A percentile compares a stretch with the other conserved stretches of the same genome.
Evolutionary conservation across 2,329 filamentous ascomycete species (phyloP).

Genomic region (Aspergillus clavatus): DNA sequence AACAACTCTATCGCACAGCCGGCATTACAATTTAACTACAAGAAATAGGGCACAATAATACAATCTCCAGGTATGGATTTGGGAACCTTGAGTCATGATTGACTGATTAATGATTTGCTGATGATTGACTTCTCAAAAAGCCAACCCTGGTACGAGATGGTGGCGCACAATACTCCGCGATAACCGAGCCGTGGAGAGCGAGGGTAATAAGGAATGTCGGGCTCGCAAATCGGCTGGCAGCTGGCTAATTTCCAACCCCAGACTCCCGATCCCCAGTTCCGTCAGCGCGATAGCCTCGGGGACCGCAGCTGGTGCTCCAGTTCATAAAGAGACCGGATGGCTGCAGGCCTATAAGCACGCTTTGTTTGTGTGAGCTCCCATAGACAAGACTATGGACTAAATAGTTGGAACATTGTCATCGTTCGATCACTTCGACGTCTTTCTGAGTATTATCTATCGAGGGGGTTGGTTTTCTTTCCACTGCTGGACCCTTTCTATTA

Average conservation of each 20-base stretch:
- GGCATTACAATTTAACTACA: background rate
- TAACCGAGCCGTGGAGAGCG: constrained; percentile 9
- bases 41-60: background rate
- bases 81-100: background rate
- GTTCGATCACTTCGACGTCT: background rate
- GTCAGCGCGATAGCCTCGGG: constrained; percentile 23
- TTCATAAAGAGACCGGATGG: constrained; percentile 12
- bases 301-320: background rate
- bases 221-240: constrained; percentile 14
- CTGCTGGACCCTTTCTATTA: background rate
- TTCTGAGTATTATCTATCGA: too few relatives aligned
- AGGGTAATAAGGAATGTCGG: constrained; percentile 9
- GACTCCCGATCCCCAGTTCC: constrained; percentile 22
- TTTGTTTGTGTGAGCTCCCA: background rate
- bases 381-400: background rate
- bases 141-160: too few relatives aligned
- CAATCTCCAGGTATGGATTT: background rate
- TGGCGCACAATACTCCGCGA: too few relatives aligned
- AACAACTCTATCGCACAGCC: background rate
- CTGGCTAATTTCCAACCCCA: constrained; percentile 6
- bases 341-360: background rate
- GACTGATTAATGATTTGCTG: too few relatives aligned
- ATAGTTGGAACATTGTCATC: background rate
- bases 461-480: background rate
- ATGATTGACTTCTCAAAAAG: too few relatives aligned